phyloP scores from a whole-genome alignment of 2,329 filamentous ascomycete species.

The Hypocreales sp. region DNA sequence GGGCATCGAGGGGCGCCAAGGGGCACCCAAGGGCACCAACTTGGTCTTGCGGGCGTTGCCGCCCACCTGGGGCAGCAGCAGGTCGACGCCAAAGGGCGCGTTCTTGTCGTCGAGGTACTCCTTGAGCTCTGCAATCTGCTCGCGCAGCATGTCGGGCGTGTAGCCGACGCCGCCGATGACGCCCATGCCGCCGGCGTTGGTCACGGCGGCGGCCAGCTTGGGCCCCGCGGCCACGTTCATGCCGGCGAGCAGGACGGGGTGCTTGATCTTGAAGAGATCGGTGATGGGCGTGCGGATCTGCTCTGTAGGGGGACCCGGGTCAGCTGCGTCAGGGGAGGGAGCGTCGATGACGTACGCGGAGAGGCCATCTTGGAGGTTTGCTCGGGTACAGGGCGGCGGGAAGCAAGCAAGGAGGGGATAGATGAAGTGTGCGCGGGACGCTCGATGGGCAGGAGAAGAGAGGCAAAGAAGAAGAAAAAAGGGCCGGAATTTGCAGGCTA shows the following conservation, averaged over 20 bases:
- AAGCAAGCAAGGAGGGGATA: conserved; percentile 1
- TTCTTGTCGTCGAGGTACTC: conserved; percentile 76
- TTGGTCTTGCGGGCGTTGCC: conserved; percentile 93
- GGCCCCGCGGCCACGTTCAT: conserved; percentile 99
- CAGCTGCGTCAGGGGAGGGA: background rate
- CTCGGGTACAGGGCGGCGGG: background rate
- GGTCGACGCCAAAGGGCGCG: conserved; percentile 86
- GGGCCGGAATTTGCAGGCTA: conserved; percentile 1
- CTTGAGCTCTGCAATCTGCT: conserved; percentile 93
- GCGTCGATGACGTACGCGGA: conserved; percentile 49
- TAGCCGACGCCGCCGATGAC: conserved; percentile 94
- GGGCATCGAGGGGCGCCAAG: background rate
- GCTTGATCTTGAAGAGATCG: conserved; percentile 95
- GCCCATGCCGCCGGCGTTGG: conserved; percentile 90
- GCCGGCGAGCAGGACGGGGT: conserved; percentile 86
- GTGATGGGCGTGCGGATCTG: conserved; percentile 77
- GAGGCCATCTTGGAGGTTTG: conserved; percentile 49
- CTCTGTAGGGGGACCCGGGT: conserved; percentile 10
- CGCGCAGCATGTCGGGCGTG: conserved; percentile 90
- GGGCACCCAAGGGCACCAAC: conserved; percentile 27
- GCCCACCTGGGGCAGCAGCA: conserved; percentile 87
- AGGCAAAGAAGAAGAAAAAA: background rate
- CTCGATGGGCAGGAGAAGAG: no score
- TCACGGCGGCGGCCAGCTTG: conserved; percentile 89
- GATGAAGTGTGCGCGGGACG: no score